Evolutionary conservation across 2,329 filamentous ascomycete species (phyloP).

Genomic region (Trichoderma hamatum): DNA sequence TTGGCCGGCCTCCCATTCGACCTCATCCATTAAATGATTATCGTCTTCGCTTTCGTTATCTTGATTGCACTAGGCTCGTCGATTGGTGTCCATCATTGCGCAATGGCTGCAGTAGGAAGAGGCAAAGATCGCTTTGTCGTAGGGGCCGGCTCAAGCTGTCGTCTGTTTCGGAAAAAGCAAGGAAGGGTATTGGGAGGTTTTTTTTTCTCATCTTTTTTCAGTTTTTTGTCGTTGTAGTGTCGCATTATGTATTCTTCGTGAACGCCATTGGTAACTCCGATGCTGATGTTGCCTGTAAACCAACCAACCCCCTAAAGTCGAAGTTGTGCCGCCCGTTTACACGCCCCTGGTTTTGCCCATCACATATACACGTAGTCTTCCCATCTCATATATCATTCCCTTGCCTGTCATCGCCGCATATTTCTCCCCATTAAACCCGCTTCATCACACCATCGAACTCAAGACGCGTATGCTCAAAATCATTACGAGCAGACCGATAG

Average conservation of each 20-base stretch:
- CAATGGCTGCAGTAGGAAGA: not conserved
- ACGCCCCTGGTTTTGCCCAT: slow-evolving; percentile 24
- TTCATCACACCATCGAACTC: slow-evolving; percentile 55
- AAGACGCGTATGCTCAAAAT: slow-evolving; percentile 89
- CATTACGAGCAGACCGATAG: slow-evolving; percentile 93
- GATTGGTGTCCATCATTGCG: not conserved
- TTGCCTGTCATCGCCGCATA: not conserved
- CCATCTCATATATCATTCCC: slow-evolving; percentile 21
- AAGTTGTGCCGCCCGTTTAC: slow-evolving; percentile 25
- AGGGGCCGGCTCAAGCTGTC: not conserved
- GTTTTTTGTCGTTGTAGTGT: not conserved
- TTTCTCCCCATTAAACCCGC: slow-evolving; percentile 5
- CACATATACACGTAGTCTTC: slow-evolving; percentile 31
- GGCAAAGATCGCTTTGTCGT: not conserved
- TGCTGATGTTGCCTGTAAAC: slow-evolving; percentile 38
- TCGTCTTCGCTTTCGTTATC: not conserved
- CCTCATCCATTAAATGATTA: not conserved
- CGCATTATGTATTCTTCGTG: slow-evolving; percentile 25
- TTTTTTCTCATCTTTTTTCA: not conserved
- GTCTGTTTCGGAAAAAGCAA: slow-evolving; percentile 6
- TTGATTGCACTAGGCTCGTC: not conserved
- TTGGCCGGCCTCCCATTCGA: not conserved
- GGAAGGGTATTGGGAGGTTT: not conserved
- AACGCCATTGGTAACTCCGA: slow-evolving; percentile 38
- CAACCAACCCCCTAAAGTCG: slow-evolving; percentile 23